Evolutionary conservation across 805 yeast species (phyloP).

Genomic region (Pachysolen tannophilus): DNA sequence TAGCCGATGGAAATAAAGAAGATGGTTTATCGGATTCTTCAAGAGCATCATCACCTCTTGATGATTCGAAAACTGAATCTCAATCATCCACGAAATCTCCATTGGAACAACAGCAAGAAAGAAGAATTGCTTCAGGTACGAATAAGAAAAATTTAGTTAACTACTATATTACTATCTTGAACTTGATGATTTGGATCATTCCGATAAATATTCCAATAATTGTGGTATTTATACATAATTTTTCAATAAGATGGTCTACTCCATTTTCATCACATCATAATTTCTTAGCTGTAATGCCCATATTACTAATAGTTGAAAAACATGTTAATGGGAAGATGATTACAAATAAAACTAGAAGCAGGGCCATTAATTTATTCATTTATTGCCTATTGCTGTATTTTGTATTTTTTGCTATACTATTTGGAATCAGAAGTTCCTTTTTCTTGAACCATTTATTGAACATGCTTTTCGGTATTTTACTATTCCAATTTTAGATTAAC

Average conservation of each 20-base stretch:
- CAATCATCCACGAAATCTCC: too few relatives aligned
- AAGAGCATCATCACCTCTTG: conserved; percentile 1
- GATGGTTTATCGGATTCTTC: too few relatives aligned
- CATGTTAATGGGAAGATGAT: conserved; percentile 41
- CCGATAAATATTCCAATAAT: conserved; percentile 76
- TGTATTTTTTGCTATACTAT: conserved; percentile 53
- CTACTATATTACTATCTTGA: conserved; percentile 52
- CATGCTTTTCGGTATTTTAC: conserved; percentile 32
- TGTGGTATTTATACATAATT: conserved; percentile 74
- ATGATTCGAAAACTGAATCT: background rate
- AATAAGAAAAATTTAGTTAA: conserved; percentile 32
- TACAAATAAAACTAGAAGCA: conserved; percentile 29
- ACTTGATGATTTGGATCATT: conserved; percentile 68
- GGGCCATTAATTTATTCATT: conserved; percentile 4
- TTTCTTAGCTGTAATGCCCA: conserved; percentile 67
- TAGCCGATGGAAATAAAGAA: too few relatives aligned
- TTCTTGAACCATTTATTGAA: conserved; percentile 73
- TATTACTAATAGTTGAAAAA: conserved; percentile 49
- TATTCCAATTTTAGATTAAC: background rate
- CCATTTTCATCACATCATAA: conserved; percentile 87
- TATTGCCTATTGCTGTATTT: conserved; percentile 37
- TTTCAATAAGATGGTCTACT: conserved; percentile 70
- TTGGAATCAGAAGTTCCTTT: conserved; percentile 76
- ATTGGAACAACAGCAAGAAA: conserved; percentile 1
- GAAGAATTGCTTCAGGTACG: background rate